Base-by-base conservation (phyloP, 2,329 filamentous ascomycete genomes). In the Trichophyton equinum region DNA sequence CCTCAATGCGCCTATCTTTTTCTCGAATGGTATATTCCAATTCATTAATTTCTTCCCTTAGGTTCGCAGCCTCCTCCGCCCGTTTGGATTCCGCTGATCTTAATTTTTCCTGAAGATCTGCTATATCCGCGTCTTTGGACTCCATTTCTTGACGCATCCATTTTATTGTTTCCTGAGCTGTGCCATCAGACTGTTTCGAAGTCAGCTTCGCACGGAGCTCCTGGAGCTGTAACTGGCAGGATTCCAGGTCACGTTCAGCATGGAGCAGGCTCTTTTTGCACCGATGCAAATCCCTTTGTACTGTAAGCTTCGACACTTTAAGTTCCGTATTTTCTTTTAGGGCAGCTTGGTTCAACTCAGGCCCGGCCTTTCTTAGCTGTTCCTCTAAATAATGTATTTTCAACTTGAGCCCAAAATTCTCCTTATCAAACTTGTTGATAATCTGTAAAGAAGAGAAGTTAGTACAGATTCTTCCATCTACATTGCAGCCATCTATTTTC, bases 381-480 rank as follows among this genome's bases (percentile, higher is more conserved):
- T 97, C 90, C 72, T 99, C 91, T 61, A 99, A 81, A 72, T 95
- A 99, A 73, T 97, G 91, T 59, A 97, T 96, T 74, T 96, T 96
- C 67, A 97, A 82, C 74, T 97, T 97, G 60, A 99, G 80, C 25
- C 90, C 90, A 71, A 97, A 99, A 71, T 99, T 99, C 71, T 97
- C 94, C 77, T 99, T 99, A 71, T 96, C 91, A 68, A 99, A 92
- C 70, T 89, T 89, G 76, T 96, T 89, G 67, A 99, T 92, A 66
- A 84, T 83, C 79, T 83, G 63, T 20, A 38, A 38, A 30, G 20
- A 51, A 27, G 20, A 51, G 2, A 7, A 1, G 9, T 27, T 22
- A 47, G 13, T 15, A 44, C 49, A 30, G 6, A 30, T 20, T 51
- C 1, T 6, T 42, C 46, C 44, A 36, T 7, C 25, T 51, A 22